Conservation (phyloP, 2,329 filamentous ascomycete genomes). For the Conoideocrella luteorostrata region DNA sequence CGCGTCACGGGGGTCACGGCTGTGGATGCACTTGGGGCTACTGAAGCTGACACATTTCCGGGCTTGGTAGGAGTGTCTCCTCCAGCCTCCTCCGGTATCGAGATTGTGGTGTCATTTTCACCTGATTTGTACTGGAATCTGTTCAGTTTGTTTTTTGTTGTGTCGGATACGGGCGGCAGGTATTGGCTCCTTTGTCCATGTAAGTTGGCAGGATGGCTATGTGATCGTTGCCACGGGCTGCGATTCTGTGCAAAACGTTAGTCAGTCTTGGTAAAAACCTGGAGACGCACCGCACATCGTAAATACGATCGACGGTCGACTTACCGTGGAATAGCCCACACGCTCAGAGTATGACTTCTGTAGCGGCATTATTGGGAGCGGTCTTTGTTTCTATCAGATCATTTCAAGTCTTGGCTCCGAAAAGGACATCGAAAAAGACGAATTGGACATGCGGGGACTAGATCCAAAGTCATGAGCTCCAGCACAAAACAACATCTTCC, state of each 20-base stretch:
- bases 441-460: constrained; percentile 3
- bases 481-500: neutral
- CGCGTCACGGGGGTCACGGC: constrained; percentile 42
- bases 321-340: constrained; percentile 26
- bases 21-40: neutral
- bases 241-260: constrained; percentile 24
- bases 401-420: constrained; percentile 4
- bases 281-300: neutral
- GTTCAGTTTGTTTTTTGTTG: constrained; percentile 55
- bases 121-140: constrained; percentile 41
- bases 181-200: constrained; percentile 29
- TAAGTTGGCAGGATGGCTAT: constrained; percentile 39
- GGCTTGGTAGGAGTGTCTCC: constrained; percentile 9
- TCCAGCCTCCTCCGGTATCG: constrained; percentile 7
- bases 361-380: constrained; percentile 26
- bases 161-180: constrained; percentile 46
- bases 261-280: neutral
- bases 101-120: constrained; percentile 13
- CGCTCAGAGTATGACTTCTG: constrained; percentile 36
- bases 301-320: constrained; percentile 2
- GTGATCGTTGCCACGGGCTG: constrained; percentile 47
- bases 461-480: constrained; percentile 2
- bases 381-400: constrained; percentile 10
- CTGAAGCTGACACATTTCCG: constrained; percentile 12
- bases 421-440: neutral